These are phyloP conservation scores for Asterochloris sp. DNA, from an alignment of 139 green algal genomes.

Conservation along the genomic window DNA sequence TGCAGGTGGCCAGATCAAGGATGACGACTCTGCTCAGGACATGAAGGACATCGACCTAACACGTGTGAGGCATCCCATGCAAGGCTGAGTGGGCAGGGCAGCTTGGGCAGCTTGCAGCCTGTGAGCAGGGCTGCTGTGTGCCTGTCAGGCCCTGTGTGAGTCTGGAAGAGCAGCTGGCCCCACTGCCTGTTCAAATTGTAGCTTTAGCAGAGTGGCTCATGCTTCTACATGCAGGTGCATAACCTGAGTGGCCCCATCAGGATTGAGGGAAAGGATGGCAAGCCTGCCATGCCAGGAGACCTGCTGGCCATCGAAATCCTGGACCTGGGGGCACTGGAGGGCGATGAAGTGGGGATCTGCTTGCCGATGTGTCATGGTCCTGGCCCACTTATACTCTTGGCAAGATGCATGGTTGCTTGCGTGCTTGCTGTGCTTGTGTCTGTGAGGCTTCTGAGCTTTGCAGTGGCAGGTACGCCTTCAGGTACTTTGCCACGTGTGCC, in stretches of 20 bases:
- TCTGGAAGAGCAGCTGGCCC: too few species aligned
- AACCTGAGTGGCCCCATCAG: slow-evolving; percentile 65
- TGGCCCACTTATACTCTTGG: too few species aligned
- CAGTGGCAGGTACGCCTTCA: too few species aligned
- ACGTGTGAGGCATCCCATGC: slow-evolving; percentile 10
- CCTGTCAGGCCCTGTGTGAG: too few species aligned
- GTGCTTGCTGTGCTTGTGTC: not conserved
- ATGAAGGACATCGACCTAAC: slow-evolving; percentile 62
- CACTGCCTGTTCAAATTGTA: too few species aligned
- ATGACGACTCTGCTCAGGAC: slow-evolving; percentile 72
- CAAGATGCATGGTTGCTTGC: too few species aligned
- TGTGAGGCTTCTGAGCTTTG: not conserved
- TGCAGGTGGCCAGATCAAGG: slow-evolving; percentile 50
- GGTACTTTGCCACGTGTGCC: too few species aligned
- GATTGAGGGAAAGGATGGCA: slow-evolving; percentile 37
- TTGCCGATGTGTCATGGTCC: too few species aligned
- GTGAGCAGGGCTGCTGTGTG: too few species aligned
- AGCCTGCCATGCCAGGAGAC: slow-evolving; percentile 59
- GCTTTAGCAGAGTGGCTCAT: too few species aligned
- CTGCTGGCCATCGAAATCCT: slow-evolving; percentile 70
- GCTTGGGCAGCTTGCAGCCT: too few species aligned
- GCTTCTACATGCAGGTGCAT: slow-evolving; percentile 40
- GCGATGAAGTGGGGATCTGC: slow-evolving; percentile 12
- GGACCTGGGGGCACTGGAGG: slow-evolving; percentile 60
- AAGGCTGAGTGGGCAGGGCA: not conserved